A percentile compares a stretch with the other conserved stretches of the same genome.
These are phyloP conservation scores for Phycomyces blakesleeanus DNA, from an alignment of 192 early-diverging fungal species.

Conservation along the genomic window DNA sequence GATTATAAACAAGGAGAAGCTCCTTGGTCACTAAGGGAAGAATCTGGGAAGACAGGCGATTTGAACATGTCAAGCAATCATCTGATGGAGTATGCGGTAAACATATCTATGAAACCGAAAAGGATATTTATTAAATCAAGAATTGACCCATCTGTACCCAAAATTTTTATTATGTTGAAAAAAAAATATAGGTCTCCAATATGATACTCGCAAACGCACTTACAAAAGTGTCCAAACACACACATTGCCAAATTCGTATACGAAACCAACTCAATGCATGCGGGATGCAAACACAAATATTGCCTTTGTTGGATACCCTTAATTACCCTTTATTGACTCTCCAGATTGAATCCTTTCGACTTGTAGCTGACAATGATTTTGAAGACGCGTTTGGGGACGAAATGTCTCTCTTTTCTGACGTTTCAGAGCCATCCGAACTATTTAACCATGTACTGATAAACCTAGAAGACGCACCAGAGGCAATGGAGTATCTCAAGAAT, in stretches of 20 bases:
- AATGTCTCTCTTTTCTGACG: slow-evolving; percentile 51
- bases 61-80: slow-evolving; percentile 58
- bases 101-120: background rate
- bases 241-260: slow-evolving; percentile 67
- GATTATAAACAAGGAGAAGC: slow-evolving; percentile 68
- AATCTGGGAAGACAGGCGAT: slow-evolving; percentile 54
- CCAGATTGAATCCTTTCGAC: slow-evolving; percentile 28
- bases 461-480: slow-evolving; percentile 58
- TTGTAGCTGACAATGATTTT: slow-evolving; percentile 21
- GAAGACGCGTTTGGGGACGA: slow-evolving; percentile 45
- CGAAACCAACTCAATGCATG: slow-evolving; percentile 66
- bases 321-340: slow-evolving; percentile 38
- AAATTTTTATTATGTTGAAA: no score
- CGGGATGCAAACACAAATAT: slow-evolving; percentile 58
- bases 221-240: slow-evolving; percentile 64
- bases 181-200: slow-evolving; percentile 69
- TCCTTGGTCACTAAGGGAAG: slow-evolving; percentile 59
- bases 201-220: slow-evolving; percentile 74
- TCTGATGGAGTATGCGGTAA: slow-evolving; percentile 68
- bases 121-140: no score
- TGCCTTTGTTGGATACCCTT: slow-evolving; percentile 48
- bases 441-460: slow-evolving; percentile 61
- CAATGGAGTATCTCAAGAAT: slow-evolving; percentile 60
- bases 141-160: no score
- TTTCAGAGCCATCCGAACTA: slow-evolving; percentile 64